phyloP scores from a whole-genome alignment of 805 yeast genomes.

The Spathaspora sp. region DNA sequence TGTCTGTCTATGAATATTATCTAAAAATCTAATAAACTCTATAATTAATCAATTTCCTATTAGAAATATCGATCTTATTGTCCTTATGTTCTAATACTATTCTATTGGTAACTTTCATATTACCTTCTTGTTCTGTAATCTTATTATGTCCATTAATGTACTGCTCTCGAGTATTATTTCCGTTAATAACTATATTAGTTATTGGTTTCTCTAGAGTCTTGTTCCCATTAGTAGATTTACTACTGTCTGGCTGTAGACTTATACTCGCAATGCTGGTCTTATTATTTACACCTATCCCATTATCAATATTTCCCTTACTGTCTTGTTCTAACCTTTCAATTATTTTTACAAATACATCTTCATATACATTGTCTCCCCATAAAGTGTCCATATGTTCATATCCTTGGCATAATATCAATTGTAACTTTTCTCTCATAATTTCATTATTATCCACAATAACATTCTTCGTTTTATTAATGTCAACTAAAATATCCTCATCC shows the following conservation, averaged over 20 bases:
- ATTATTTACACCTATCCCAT: background rate
- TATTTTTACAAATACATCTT: slow-evolving; percentile 20
- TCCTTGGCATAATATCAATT: slow-evolving; percentile 16
- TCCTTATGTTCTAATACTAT: too few relatives aligned
- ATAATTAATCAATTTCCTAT: background rate
- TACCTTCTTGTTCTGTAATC: background rate
- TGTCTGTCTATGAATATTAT: too few relatives aligned
- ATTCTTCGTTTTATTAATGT: slow-evolving; percentile 19
- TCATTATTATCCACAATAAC: slow-evolving; percentile 21
- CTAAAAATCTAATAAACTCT: background rate
- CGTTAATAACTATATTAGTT: too few relatives aligned
- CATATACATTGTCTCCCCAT: slow-evolving; percentile 25
- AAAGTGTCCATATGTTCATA: slow-evolving; percentile 33
- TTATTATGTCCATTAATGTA: too few relatives aligned
- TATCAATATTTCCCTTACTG: background rate
- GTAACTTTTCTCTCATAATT: slow-evolving; percentile 18
- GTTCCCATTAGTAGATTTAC: background rate
- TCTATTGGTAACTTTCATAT: too few relatives aligned
- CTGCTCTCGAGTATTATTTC: too few relatives aligned
- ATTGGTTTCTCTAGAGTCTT: too few relatives aligned
- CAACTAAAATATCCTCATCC: slow-evolving; percentile 25
- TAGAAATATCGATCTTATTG: background rate
- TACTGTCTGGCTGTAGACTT: background rate
- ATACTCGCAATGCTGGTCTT: too few relatives aligned
- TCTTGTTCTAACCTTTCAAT: slow-evolving; percentile 9